A percentile compares a stretch with the other conserved stretches of the same genome.
Conservation (phyloP, 441 rosid genomes). For the Bocquillonia castaneifolia region DNA sequence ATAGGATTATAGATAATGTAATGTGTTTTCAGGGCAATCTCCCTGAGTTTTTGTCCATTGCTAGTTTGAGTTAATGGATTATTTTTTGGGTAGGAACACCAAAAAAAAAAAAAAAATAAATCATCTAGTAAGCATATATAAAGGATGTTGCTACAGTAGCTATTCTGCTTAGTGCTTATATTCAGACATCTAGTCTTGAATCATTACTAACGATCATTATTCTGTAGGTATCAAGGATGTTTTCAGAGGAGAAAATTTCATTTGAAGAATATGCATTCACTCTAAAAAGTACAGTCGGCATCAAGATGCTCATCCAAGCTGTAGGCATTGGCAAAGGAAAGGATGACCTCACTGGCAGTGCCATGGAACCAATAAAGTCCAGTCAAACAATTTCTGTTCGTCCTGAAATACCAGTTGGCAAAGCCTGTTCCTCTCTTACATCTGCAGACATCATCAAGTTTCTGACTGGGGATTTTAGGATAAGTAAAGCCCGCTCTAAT, state of each 20-base stretch:
- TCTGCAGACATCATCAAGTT: conserved; percentile 42
- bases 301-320: conserved; percentile 46
- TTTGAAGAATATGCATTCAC: conserved; percentile 61
- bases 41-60: no score
- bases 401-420: conserved; percentile 48
- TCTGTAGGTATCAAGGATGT: conserved; percentile 46
- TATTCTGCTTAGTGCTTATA: background rate
- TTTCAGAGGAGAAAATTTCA: conserved; percentile 54
- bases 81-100: no score
- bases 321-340: conserved; percentile 72
- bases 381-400: conserved; percentile 26
- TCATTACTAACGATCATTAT: conserved; percentile 4
- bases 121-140: no score
- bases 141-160: background rate
- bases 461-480: conserved; percentile 45
- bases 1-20: no score
- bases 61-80: no score
- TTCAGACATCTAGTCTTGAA: background rate
- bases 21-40: no score
- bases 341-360: conserved; percentile 46
- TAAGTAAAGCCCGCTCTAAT: conserved; percentile 59
- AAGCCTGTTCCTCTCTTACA: conserved; percentile 47
- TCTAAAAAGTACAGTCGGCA: conserved; percentile 46
- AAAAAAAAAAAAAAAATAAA: no score
- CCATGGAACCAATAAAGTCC: conserved; percentile 36